Evolutionary conservation across 768 basidiomycete genomes (phyloP), one percentile per base, ranked within the genome.

Genomic region (Chlorophyllum brunneum): DNA sequence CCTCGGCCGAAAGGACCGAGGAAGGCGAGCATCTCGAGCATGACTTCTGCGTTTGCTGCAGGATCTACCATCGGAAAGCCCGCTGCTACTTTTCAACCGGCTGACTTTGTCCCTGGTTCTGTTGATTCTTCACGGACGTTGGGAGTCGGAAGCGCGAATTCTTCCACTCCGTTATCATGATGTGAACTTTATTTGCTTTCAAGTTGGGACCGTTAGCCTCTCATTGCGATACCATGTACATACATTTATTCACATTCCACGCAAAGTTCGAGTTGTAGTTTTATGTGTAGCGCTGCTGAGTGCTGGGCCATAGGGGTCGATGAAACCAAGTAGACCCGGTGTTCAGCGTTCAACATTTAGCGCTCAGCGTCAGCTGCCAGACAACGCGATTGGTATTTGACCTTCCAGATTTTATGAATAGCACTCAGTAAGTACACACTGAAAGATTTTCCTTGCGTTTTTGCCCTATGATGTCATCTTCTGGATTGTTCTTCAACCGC

Each of bases 1-100:
- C 41, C 51, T 20, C 18, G 42, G 33, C 51, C 42, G 6, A 52
- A 52, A 38, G 51, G 51, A 7, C 51, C 51, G 23, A 52, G 51
- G 24, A 52, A 52, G 33, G 51, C 51, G 15, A 31, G 16, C 22
- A n/a, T 47, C 13, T 30, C 18, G 24, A 38, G 22, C 11, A 26
- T 16, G 39, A 16, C 23, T 27, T 8, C 31, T 16, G 16, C 33
- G 34, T 37, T 23, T 9, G 24, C 16, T 5, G 33, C 50, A 6
- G 41, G n/a, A 1, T 34, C 41, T 9, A 26, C 34, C 13, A 24
- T 18, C 18, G 16, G 15, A 31, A 33, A 16, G 23, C 41, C 51
- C 27, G 20, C 34, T 26, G 31, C 41, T 15, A 13, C 42, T 5
- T 11, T 15, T 27, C 41, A 10, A 20, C 24, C 33, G 13, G n/a